These are phyloP conservation scores for Aspergillus tamarii DNA, from an alignment of 2,329 filamentous ascomycete genomes.

Conservation along the genomic window DNA sequence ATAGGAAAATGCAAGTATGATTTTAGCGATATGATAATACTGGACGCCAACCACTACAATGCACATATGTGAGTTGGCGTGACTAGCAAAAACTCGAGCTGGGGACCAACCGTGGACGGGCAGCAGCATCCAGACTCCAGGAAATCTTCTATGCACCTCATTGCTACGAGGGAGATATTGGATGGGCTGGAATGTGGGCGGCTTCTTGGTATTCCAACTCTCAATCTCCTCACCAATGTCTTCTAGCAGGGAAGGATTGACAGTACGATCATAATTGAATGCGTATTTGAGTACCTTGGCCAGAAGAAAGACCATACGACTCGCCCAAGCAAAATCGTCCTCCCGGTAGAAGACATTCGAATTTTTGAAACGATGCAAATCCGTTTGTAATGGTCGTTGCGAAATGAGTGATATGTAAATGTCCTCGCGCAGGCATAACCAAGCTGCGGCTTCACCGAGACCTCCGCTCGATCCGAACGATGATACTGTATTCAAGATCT, in stretches of 20 bases:
- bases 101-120: constrained; percentile 32
- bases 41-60: constrained; percentile 37
- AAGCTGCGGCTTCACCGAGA: constrained; percentile 43
- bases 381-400: constrained; percentile 38
- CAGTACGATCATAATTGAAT: constrained; percentile 16
- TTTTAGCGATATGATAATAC: constrained; percentile 40
- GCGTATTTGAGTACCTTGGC: constrained; percentile 33
- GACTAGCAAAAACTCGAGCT: neutral
- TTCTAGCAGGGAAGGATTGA: constrained; percentile 2
- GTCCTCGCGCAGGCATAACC: constrained; percentile 44
- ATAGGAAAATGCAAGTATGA: constrained; percentile 29
- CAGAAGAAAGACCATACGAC: constrained; percentile 40
- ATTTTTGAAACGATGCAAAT: constrained; percentile 37
- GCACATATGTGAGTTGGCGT: neutral
- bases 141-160: constrained; percentile 28
- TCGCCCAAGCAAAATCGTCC: constrained; percentile 43
- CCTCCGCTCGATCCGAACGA: constrained; percentile 43
- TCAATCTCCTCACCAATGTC: constrained; percentile 22
- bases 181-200: constrained; percentile 33
- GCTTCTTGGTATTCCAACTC: constrained; percentile 26
- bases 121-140: constrained; percentile 35
- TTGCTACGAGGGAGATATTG: constrained; percentile 23
- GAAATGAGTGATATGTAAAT: constrained; percentile 42
- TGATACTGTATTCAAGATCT: constrained; percentile 41
- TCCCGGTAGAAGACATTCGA: constrained; percentile 36